Base-by-base conservation (phyloP, 139 green algal species). In the Micromonas pusilla region DNA sequence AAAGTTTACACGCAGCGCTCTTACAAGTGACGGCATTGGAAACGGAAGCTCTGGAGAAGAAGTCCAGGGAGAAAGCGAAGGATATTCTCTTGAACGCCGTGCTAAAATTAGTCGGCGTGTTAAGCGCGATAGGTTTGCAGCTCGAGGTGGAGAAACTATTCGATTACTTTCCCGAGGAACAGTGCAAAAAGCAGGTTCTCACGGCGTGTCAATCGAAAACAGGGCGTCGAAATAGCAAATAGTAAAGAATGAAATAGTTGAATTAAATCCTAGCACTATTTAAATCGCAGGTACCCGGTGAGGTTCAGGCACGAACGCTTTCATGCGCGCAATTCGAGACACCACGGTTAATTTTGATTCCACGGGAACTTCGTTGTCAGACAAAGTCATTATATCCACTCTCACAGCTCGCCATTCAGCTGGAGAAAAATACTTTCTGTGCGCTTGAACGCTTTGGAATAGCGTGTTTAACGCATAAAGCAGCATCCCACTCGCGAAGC, bases 391-490 rank as follows among this genome's bases (percentile, higher is more conserved):
- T 38, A 62, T 39, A 39, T 75, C 68, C 2, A 63, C 23, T 23
- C 38, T 23, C 1, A 75, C 68, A 2, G 37, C 25, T 4, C 68
- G 34, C 9, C 37, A 75, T 3, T 75, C 68, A 33, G n/a, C 30
- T 13, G 21, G 36, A 13, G 68, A 39, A 39, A 75, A 75, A n/a
- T 38, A 34, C 19, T 32, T 25, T n/a, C 53, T 23, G 37, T 75
- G 25, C 6, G 20, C 30, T 63, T 75, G 68, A 28, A 75, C 37
- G 13, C 34, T 23, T 0, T n/a, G 19, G 37, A 62, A 75, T n/a
- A 75, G 37, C 3, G 68, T 33, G 37, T 75, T 75, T 25, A 75
- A 6, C 9, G 68, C 68, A 39, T 75, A 75, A 32, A 75, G 31
- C 23, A 75, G 25, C 68, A 75, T 75, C 21, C 68, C 68, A 34